These are phyloP conservation scores for Mollisiaceae sp. DNA, from an alignment of 2,329 filamentous ascomycete species.

Conservation along the genomic window DNA sequence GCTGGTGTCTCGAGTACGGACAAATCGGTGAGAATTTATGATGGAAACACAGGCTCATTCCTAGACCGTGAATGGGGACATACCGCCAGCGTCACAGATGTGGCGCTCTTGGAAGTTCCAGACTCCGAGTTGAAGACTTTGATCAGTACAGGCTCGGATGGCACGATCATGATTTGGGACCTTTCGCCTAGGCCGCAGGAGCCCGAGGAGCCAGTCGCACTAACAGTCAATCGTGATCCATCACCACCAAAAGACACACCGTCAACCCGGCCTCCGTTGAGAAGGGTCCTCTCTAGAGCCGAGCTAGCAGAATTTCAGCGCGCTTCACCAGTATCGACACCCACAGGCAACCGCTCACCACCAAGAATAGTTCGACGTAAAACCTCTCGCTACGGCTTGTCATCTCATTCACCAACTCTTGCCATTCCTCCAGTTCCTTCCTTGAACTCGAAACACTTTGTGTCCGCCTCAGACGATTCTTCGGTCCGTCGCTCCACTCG, in stretches of 20 bases:
- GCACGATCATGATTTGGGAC: slow-evolving; percentile 79
- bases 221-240: slow-evolving; percentile 27
- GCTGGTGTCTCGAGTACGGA: slow-evolving; percentile 93
- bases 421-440: slow-evolving; percentile 35
- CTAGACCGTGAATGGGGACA: slow-evolving; percentile 93
- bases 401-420: slow-evolving; percentile 56
- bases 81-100: slow-evolving; percentile 89
- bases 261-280: slow-evolving; percentile 72
- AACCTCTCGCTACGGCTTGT: slow-evolving; percentile 57
- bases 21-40: slow-evolving; percentile 92
- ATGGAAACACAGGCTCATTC: slow-evolving; percentile 75
- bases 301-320: slow-evolving; percentile 82
- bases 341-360: slow-evolving; percentile 58
- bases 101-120: slow-evolving; percentile 68
- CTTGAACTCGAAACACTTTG: slow-evolving; percentile 36
- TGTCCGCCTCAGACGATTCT: slow-evolving; percentile 39
- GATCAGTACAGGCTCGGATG: slow-evolving; percentile 79
- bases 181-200: slow-evolving; percentile 36
- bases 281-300: slow-evolving; percentile 84
- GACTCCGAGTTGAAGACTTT: slow-evolving; percentile 61
- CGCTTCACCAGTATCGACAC: slow-evolving; percentile 47
- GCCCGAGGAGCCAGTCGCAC: slow-evolving; percentile 31
- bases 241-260: slow-evolving; percentile 53
- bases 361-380: slow-evolving; percentile 59
- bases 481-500: slow-evolving; percentile 32